Evolutionary conservation across 2,329 filamentous ascomycete species (phyloP), one percentile per base, ranked within the genome.

Genomic region (Penicillium capsulatum): DNA sequence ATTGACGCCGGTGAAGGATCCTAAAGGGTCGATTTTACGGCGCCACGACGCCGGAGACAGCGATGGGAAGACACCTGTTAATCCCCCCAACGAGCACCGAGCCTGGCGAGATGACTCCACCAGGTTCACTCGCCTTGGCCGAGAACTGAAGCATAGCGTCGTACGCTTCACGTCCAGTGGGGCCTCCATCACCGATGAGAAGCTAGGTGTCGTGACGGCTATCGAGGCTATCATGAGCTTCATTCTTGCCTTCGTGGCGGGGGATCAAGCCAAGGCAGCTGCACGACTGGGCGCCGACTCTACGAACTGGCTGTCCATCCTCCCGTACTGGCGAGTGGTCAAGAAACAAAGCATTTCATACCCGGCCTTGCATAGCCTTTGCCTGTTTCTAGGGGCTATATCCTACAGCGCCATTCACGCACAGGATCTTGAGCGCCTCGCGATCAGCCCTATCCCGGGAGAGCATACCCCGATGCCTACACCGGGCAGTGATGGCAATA

Each of bases 201-300:
- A 67, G 40, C 51, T 65, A 20, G 63, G 64, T 17, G 64, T 61
- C 11, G 60, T 60, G 10, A 63, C 64, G 32, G 66, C 60, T 11
- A 61, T 72, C 20, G 71, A 74, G 47, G 65, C 68, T 8, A 59
- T 73, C 29, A 57, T 73, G 28, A 70, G 67, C 42, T 74, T 72
- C 45, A 68, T 72, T 36, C 59, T 74, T 20, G 68, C 69, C 8
- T 71, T 71, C 43, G 62, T 66, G 31, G 63, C 64, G 11, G 65
- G 70, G 33, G 65, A 71, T 31, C 61, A 66, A 34, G 59, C 51
- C 17, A 68, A 67, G 44, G 49, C 53, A 2, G 36, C 64, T 17
- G 53, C 50, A 17, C 63, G 67, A 14, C 63, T 65, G 54, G 40
- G 61, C 19, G 65, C 59, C 9, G 63, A 67, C 35, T 66, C 64